Conservation (phyloP, 805 yeast species). For the Yarrowia alimentaria region DNA sequence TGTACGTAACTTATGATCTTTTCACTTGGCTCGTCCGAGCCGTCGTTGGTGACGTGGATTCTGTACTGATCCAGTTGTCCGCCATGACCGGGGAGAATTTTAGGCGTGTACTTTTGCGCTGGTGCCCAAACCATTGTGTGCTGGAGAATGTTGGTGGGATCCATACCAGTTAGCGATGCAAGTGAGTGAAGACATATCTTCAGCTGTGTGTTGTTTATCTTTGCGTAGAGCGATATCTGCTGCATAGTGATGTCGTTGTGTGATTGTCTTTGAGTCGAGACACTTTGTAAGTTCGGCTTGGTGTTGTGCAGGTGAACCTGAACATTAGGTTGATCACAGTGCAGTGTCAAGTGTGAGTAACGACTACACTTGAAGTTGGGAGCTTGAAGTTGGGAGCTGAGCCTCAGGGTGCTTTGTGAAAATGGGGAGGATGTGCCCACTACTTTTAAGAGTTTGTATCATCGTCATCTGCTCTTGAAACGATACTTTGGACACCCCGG, state of each 20-base stretch:
- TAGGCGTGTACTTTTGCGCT: slow-evolving; percentile 35
- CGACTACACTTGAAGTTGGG: too few species aligned
- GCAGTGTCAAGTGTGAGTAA: too few species aligned
- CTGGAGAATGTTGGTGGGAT: slow-evolving; percentile 34
- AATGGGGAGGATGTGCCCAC: too few species aligned
- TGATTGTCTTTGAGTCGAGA: background rate
- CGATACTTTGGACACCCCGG: too few species aligned
- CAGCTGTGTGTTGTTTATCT: slow-evolving; percentile 37
- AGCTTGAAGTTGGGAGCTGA: too few species aligned
- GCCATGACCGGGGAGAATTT: slow-evolving; percentile 38
- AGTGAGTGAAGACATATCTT: slow-evolving; percentile 39
- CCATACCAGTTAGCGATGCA: slow-evolving; percentile 43
- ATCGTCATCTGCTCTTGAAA: too few species aligned
- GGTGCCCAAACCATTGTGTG: slow-evolving; percentile 41
- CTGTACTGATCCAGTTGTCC: slow-evolving; percentile 41
- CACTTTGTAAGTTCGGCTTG: background rate
- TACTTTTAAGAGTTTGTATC: too few species aligned
- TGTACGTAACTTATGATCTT: slow-evolving; percentile 15
- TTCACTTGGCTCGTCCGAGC: slow-evolving; percentile 8
- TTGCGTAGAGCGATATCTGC: slow-evolving; percentile 41
- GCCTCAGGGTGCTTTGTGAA: too few species aligned
- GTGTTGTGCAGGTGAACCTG: background rate
- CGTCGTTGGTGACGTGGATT: slow-evolving; percentile 30
- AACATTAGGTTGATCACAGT: slow-evolving; percentile 10
- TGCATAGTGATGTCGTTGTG: slow-evolving; percentile 37